A percentile compares a stretch with the other conserved stretches of the same genome.
phyloP scores from a whole-genome alignment of 208 protist genomes.

The Porcisia hertigi region DNA sequence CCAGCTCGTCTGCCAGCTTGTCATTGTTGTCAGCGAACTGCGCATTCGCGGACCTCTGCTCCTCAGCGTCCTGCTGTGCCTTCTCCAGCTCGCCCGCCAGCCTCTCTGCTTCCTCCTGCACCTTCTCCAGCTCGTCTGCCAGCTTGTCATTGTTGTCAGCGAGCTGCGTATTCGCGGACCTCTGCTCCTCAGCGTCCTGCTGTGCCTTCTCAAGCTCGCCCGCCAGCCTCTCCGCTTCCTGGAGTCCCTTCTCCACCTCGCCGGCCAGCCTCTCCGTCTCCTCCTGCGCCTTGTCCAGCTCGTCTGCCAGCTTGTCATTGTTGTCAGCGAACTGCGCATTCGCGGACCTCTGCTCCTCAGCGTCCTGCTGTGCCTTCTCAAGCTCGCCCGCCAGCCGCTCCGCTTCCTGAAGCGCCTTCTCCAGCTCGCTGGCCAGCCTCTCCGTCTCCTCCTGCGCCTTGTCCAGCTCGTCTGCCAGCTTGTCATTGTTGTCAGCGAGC shows the following conservation, averaged over 20 bases:
- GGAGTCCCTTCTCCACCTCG: not conserved
- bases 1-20: not conserved
- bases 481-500: too few species aligned
- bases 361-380: not conserved
- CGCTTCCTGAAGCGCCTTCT: conserved; percentile 10
- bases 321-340: conserved; percentile 13
- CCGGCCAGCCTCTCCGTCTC: too few species aligned
- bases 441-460: not conserved
- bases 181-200: not conserved
- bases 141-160: too few species aligned
- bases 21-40: not conserved
- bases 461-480: not conserved
- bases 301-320: conserved; percentile 5
- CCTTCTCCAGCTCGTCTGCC: too few species aligned
- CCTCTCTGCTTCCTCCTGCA: too few species aligned
- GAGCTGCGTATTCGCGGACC: too few species aligned
- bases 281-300: conserved; percentile 14
- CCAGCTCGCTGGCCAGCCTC: conserved; percentile 17
- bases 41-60: not conserved
- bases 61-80: not conserved
- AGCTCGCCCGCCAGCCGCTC: conserved; percentile 8
- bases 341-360: not conserved
- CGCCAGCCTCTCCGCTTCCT: not conserved
- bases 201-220: not conserved
- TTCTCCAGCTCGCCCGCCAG: too few species aligned